Evolutionary conservation across 176 grass and related monocot genomes (phyloP).

Genomic region (Sorghum bicolor): Sorghum_bicolor_NCBIv3 NC_012872.2:7705001-7705500

Average conservation of each 20-base stretch:
- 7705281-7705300: constrained; percentile 54
- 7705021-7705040: constrained; percentile 34
- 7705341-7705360: constrained; percentile 77
- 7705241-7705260: constrained; percentile 30
- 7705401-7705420: constrained; percentile 79
- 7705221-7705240: constrained; percentile 63
- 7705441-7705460: constrained; percentile 59
- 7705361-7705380: constrained; percentile 56
- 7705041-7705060: constrained; percentile 16
- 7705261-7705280: constrained; percentile 63
- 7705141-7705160: neutral
- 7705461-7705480: constrained; percentile 59
- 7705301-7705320: neutral
- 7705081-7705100: constrained; percentile 54
- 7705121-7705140: too few species aligned
- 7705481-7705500: constrained; percentile 51
- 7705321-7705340: neutral
- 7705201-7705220: constrained; percentile 75
- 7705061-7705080: constrained; percentile 65
- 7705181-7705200: constrained; percentile 32
- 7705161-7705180: neutral
- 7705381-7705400: constrained; percentile 51
- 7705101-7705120: neutral
- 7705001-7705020: constrained; percentile 52
- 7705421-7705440: constrained; percentile 46